phyloP scores from a whole-genome alignment of 1,284 basidiomycete genomes.

The Moesziomyces parantarcticus region DNA sequence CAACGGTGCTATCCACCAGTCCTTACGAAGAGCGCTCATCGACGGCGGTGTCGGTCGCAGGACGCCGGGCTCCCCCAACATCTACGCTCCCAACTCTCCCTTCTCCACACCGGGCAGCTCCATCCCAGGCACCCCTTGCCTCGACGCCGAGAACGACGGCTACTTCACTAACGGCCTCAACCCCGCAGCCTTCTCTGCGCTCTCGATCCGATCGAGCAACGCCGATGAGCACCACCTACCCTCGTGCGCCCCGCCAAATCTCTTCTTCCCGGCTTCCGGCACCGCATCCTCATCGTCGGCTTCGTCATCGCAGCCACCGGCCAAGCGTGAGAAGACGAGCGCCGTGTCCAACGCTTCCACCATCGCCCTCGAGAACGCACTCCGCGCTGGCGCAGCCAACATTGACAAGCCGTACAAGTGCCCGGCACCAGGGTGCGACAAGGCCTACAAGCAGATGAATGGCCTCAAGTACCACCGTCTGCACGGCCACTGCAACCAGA shows the following conservation, averaged over 20 bases:
- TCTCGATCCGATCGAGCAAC: constrained; percentile 57
- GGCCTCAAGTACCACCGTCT: constrained; percentile 97
- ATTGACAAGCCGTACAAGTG: constrained; percentile 89
- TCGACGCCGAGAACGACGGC: constrained; percentile 58
- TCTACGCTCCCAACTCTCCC: constrained; percentile 64
- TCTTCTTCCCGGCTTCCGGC: constrained; percentile 67
- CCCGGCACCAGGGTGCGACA: constrained; percentile 96
- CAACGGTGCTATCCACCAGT: constrained; percentile 52
- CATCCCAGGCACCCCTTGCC: constrained; percentile 60
- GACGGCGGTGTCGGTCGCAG: constrained; percentile 63
- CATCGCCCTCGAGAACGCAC: constrained; percentile 31
- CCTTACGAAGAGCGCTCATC: constrained; percentile 63
- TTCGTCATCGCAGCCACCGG: constrained; percentile 46
- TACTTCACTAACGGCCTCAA: constrained; percentile 58
- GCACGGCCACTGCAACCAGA: constrained; percentile 80
- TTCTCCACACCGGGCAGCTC: constrained; percentile 66
- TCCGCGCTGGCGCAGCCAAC: constrained; percentile 32
- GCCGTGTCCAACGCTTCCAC: constrained; percentile 35
- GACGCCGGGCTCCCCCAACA: constrained; percentile 50
- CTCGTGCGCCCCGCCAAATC: constrained; percentile 67
- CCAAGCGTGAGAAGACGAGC: constrained; percentile 61
- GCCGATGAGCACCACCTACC: constrained; percentile 62
- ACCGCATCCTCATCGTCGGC: constrained; percentile 42
- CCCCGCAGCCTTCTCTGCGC: constrained; percentile 61
- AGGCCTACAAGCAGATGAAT: constrained; percentile 97